Conservation (phyloP, 352 stramenopile species). For the Phytopythium ostracodes region DNA sequence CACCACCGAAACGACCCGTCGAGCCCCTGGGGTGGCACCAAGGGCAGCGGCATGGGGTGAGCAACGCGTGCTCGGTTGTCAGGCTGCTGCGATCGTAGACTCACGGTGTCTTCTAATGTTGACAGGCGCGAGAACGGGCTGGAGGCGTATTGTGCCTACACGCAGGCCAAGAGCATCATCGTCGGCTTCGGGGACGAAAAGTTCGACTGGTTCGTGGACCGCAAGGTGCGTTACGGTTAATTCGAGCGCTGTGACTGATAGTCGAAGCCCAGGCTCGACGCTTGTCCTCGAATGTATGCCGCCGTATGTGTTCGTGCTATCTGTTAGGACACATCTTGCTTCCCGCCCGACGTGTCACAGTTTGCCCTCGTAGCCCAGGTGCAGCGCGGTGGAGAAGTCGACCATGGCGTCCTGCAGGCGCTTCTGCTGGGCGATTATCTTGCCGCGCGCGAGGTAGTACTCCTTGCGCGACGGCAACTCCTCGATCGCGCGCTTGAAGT, state of each 20-base stretch:
- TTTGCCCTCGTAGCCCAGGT: constrained; percentile 68
- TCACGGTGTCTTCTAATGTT: constrained; percentile 1
- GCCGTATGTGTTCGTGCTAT: too few species aligned
- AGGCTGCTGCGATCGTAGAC: background rate
- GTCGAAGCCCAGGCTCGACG: background rate
- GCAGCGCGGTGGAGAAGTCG: constrained; percentile 70
- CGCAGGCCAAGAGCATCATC: constrained; percentile 74
- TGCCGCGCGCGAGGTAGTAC: constrained; percentile 62
- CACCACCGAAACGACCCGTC: constrained; percentile 55
- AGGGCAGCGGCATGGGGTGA: constrained; percentile 62
- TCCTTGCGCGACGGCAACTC: constrained; percentile 60
- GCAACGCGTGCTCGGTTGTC: background rate
- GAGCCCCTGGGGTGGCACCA: constrained; percentile 67
- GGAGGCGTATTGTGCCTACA: constrained; percentile 65
- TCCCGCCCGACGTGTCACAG: constrained; percentile 53
- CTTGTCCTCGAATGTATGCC: background rate
- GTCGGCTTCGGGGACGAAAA: constrained; percentile 50
- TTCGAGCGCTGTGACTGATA: background rate
- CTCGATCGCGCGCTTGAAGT: constrained; percentile 69
- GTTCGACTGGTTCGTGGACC: constrained; percentile 78
- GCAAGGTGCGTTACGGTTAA: constrained; percentile 56
- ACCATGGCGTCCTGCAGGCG: constrained; percentile 76
- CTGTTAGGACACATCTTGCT: too few species aligned
- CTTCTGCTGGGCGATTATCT: constrained; percentile 70
- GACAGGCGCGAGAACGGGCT: constrained; percentile 83